Base-by-base conservation (phyloP, 129 eudicot genomes). In the Logfia minima region DNA sequence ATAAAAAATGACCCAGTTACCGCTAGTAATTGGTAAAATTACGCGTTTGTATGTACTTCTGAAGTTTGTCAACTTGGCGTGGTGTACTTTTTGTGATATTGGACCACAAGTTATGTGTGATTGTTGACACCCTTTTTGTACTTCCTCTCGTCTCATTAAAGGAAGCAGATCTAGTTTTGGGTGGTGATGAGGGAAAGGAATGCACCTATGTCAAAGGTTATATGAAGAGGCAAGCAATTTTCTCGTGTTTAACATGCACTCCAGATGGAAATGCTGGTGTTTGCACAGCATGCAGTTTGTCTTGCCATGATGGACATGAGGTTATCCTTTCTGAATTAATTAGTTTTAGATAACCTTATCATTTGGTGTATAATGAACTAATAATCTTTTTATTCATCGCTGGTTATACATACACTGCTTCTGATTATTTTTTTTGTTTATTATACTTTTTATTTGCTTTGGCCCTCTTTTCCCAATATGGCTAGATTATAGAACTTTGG, bases 301-400 rank as follows among this genome's bases (percentile, higher is more conserved):
- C 94, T 80, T 95, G 99, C 83, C 99, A 95, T 85, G 97, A 95
- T 48, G 97, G 99, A 23, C 99, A 95, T 77, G 99, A 95, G 94
- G 99, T 95, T 45, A 41, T 61, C n/a, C 43, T 28, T 17, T 56
- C 23, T 19, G 24, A 21, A 34, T 2, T 18, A 4, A 5, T 62
- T 0, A 10, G 9, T 72, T 29, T 52, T n/a, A 61, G 37, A 68
- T 29, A 65, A 41, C 60, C 64, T 58, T 72, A 41, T 23, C 41
- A 14, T 32, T 23, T 66, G n/a, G 66, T 35, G 53, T 35, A 53
- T 55, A 16, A 35, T 72, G 58, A 52, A 51, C 23, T 35, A 22
- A 63, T 23, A 23, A 4, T 19, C 9, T 34, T 24, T 26, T 43
- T 58, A 16, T 18, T 2, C 21, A 4, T 56, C 21, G 28, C 34